phyloP scores from a whole-genome alignment of 495 filamentous ascomycete genomes.

The Aspergillus sclerotiicarbonarius region DNA sequence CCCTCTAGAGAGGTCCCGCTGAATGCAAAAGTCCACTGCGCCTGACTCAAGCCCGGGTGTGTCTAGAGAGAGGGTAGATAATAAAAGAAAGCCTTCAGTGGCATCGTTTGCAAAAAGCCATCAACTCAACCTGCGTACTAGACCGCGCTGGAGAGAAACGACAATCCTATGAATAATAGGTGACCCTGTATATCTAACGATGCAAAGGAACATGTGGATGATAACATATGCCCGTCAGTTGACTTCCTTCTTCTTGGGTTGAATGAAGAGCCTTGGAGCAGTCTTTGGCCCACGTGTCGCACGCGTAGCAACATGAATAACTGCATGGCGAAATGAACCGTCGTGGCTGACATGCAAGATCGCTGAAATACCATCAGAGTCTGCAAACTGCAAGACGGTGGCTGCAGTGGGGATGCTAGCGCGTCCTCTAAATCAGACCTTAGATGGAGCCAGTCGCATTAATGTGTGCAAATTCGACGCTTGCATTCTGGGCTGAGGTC shows the following conservation, averaged over 20 bases:
- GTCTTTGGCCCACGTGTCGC: constrained; percentile 32
- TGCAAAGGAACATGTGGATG: background rate
- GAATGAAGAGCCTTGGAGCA: constrained; percentile 39
- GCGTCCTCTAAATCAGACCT: constrained; percentile 5
- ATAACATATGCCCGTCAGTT: constrained; percentile 6
- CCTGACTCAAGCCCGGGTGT: background rate
- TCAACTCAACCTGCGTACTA: background rate
- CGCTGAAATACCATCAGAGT: constrained; percentile 4
- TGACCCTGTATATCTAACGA: background rate
- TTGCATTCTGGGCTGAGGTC: background rate
- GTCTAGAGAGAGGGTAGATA: background rate
- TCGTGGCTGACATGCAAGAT: constrained; percentile 16
- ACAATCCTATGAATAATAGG: constrained; percentile 2
- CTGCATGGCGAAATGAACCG: constrained; percentile 19
- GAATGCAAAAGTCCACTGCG: background rate
- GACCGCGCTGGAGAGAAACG: background rate
- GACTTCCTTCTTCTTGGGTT: constrained; percentile 37
- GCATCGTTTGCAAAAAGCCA: background rate
- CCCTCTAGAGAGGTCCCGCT: background rate
- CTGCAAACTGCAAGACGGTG: constrained; percentile 17
- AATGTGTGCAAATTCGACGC: background rate
- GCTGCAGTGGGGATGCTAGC: constrained; percentile 12
- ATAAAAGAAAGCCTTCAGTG: background rate
- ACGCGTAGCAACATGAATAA: constrained; percentile 14
- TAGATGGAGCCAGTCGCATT: constrained; percentile 1